Evolutionary conservation across 2,329 filamentous ascomycete genomes (phyloP), one percentile per base, ranked within the genome.

Genomic region (Colletotrichum tanaceti): DNA sequence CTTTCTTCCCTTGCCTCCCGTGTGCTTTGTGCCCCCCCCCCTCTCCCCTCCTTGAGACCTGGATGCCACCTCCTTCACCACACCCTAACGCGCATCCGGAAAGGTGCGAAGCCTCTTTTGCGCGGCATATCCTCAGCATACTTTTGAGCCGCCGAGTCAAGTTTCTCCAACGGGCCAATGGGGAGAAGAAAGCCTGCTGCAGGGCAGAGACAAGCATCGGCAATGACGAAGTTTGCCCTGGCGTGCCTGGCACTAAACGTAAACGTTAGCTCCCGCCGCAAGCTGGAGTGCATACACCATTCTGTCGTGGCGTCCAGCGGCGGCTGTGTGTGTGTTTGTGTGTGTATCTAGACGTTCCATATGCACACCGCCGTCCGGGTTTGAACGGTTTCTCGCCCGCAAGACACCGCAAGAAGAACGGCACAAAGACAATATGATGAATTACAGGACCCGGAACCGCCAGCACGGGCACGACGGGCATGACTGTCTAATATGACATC

Each of bases 181-280:
- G 35, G 53, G 14, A 38, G 9, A 35, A 20, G n/a, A 18, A 53
- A n/a, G 14, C 35, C 9, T 38, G 32, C n/a, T 18, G 24, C 39
- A 43, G 38, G 22, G n/a, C n/a, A 43, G 24, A 38, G 32, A 24
- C 54, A 60, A 57, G 49, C 54, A 60, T n/a, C 28, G 62, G 47
- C 18, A 47, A 22, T 41, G 39, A n/a, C 38, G 54, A 69, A 66
- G 66, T 57, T 61, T 69, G 66, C 62, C 62, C 66, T 61, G 65
- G 50, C 62, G 66, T 61, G 24, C 62, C 62, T 66, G 66, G 50
- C 55, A 69, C 62, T n/a, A n/a, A n/a, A n/a, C n/a, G n/a, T 69
- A 69, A 43, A 39, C 43, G 22, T 55, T 69, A 66, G 66, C 46
- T 69, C 62, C 66, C 66, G 66, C 18, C 22, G 28, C 18, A n/a